These are phyloP conservation scores for Blastobotrys illinoisensis DNA, from an alignment of 1,139 yeast species.

Conservation along the genomic window DNA sequence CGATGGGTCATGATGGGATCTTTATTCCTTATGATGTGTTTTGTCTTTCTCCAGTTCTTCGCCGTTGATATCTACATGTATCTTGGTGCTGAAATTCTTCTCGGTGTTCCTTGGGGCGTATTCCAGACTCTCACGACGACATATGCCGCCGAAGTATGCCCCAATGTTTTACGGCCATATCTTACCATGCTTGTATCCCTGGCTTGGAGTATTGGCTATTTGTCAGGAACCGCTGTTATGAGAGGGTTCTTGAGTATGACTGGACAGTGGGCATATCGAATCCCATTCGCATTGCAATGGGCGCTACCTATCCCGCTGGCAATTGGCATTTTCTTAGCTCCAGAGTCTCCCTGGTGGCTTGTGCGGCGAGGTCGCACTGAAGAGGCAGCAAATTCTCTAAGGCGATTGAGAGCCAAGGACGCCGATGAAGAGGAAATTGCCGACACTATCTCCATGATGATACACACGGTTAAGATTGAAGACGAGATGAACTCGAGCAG, in stretches of 20 bases:
- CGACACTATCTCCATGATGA: slow-evolving; percentile 38
- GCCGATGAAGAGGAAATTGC: slow-evolving; percentile 31
- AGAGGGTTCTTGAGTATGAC: slow-evolving; percentile 6
- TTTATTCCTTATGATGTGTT: slow-evolving; percentile 22
- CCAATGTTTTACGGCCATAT: slow-evolving; percentile 38
- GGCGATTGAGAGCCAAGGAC: slow-evolving; percentile 14
- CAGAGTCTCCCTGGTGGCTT: slow-evolving; percentile 56
- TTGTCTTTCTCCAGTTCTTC: slow-evolving; percentile 41
- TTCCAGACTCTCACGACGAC: slow-evolving; percentile 41
- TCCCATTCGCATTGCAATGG: slow-evolving; percentile 57
- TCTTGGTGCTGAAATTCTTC: slow-evolving; percentile 38
- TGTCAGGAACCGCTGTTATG: slow-evolving; percentile 38
- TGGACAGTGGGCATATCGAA: slow-evolving; percentile 34
- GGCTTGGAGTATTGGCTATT: slow-evolving; percentile 43
- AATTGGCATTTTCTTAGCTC: slow-evolving; percentile 38
- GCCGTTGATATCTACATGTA: slow-evolving; percentile 35
- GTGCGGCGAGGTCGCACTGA: slow-evolving; percentile 37
- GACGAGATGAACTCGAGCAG: slow-evolving; percentile 31
- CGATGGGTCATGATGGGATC: neutral
- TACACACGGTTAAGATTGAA: slow-evolving; percentile 43
- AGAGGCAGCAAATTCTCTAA: slow-evolving; percentile 17
- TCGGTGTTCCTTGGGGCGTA: slow-evolving; percentile 43
- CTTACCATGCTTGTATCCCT: slow-evolving; percentile 40
- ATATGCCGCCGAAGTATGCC: slow-evolving; percentile 44
- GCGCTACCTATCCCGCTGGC: slow-evolving; percentile 54